Evolutionary conservation across 2,329 filamentous ascomycete genomes (phyloP).

Genomic region (Beauveria sp.): DNA sequence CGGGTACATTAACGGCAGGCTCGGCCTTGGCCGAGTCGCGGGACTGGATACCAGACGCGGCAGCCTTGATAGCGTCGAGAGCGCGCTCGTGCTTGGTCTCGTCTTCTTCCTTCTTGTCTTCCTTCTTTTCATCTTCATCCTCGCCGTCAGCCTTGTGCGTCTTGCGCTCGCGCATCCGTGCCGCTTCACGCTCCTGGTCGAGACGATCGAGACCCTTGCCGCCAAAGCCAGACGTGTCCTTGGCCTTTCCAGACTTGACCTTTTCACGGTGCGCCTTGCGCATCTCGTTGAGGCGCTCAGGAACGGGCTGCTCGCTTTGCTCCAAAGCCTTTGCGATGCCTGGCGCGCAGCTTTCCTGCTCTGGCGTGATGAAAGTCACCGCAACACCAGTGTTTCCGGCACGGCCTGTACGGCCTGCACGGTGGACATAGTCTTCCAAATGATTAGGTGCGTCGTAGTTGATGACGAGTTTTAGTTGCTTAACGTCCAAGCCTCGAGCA

Average conservation of each 20-base stretch:
- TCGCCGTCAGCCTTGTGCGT: slow-evolving; percentile 83
- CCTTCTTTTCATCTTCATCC: slow-evolving; percentile 73
- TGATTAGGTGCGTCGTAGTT: slow-evolving; percentile 95
- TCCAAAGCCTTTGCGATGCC: slow-evolving; percentile 88
- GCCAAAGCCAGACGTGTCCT: slow-evolving; percentile 83
- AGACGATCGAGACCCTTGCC: slow-evolving; percentile 89
- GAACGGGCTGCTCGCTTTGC: slow-evolving; percentile 79
- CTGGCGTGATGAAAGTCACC: slow-evolving; percentile 85
- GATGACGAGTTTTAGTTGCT: slow-evolving; percentile 90
- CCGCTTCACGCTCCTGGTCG: slow-evolving; percentile 83
- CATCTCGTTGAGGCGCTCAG: slow-evolving; percentile 60
- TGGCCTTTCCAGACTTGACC: slow-evolving; percentile 86
- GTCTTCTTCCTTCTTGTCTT: slow-evolving; percentile 63
- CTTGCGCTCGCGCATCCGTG: slow-evolving; percentile 78
- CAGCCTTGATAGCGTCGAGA: slow-evolving; percentile 55
- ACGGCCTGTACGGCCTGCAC: slow-evolving; percentile 85
- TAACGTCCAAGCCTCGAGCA: slow-evolving; percentile 89
- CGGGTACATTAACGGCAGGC: not conserved
- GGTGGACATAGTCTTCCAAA: slow-evolving; percentile 92
- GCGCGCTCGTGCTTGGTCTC: slow-evolving; percentile 62
- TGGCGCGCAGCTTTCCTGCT: slow-evolving; percentile 83
- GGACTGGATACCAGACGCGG: slow-evolving; percentile 49
- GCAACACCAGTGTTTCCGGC: slow-evolving; percentile 92
- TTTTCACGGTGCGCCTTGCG: slow-evolving; percentile 74
- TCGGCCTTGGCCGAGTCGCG: slow-evolving; percentile 44